Base-by-base conservation (phyloP, 768 basidiomycete genomes). In the Leccinum variicolor region DNA sequence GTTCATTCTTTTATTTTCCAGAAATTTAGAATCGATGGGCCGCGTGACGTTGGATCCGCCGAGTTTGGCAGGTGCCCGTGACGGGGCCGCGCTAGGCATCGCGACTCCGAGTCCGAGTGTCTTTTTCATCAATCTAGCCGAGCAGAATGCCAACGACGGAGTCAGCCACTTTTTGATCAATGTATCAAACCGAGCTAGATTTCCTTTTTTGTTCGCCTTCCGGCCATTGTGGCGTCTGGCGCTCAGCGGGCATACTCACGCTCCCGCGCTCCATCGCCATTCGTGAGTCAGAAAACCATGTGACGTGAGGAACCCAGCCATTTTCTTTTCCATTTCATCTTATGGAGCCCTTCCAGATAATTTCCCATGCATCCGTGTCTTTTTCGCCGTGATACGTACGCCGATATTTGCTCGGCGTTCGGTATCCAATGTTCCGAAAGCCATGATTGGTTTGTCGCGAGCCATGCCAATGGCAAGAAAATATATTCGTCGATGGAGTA, bases 361-460 rank as follows among this genome's bases (percentile, higher is more conserved):
- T 50, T 34, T 21, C 50, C 31, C 34, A 33, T 9, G 6, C 5
- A 41, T 47, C 50, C 15, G 10, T n/a, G 6, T 54, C 53, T 39
- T 34, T n/a, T 23, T 29, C 25, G 41, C 23, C 43, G 23, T 34
- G 19, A 45, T 29, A 8, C 57, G n/a, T n/a, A n/a, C n/a, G n/a
- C n/a, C n/a, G 39, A 28, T 43, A 6, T 9, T n/a, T 50, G 23
- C n/a, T 23, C 56, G 39, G 57, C 49, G 17, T 31, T 55, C 28
- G 50, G 52, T 23, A 23, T 15, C 2, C 14, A 5, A 17, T 15
- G 21, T 6, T 11, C 62, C 64, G 53, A 36, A 57, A 7, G 34
- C 62, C 52, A 62, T 52, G 2, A 28, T 52, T 67, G 57, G 68
- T 67, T 50, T 50, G 48, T 64, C 54, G 53, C 57, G 41, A n/a